Evolutionary conservation across 305 asterid species (phyloP), one percentile per base, ranked within the genome.

Genomic region (Plantago coronopus): DNA sequence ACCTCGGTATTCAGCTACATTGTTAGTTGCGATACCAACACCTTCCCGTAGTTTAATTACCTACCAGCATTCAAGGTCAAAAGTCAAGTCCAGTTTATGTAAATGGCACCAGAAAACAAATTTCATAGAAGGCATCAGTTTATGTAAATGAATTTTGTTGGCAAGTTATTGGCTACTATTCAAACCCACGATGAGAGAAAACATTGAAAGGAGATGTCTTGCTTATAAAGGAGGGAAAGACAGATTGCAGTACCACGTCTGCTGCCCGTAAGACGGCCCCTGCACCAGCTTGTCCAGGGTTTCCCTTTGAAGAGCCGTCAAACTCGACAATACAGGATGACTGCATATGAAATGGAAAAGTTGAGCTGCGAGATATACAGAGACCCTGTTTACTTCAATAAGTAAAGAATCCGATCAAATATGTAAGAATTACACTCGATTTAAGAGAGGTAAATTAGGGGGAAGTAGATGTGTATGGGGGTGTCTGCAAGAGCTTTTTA

Each of bases 1-100:
- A 50, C 96, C 95, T 49, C 95, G 83, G 60, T 93, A 93, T 65
- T 93, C 99, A 21, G 99, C 94, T 61, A 86, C 99, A 59, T 89
- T 89, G 63, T 87, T 86, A 34, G 99, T 93, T 47, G 99, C 99
- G 67, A 76, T 65, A 43, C 99, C 99, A 57, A 87, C 81, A 17
- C 99, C 97, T 87, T 93, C 97, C 47, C 96, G 97, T 74, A 93
- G 29, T 49, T 94, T 87, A 51, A 68, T 74, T 62, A 93, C 91
- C 98, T 91, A 70, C 42, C 21, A 51, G 20, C 14, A 31, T 46
- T 61, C 50, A 61, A 46, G 18, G n/a, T n/a, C 21, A 54, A 48
- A 50, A 56, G 59, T 69, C 31, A 62, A 31, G 40, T 48, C 9
- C 21, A 3, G 9, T 22, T 14, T 7, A 55, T 25, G 29, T 5